Evolutionary conservation across 1,284 basidiomycete species (phyloP), one percentile per base, ranked within the genome.

Genomic region (Puccinia brachypodii): DNA sequence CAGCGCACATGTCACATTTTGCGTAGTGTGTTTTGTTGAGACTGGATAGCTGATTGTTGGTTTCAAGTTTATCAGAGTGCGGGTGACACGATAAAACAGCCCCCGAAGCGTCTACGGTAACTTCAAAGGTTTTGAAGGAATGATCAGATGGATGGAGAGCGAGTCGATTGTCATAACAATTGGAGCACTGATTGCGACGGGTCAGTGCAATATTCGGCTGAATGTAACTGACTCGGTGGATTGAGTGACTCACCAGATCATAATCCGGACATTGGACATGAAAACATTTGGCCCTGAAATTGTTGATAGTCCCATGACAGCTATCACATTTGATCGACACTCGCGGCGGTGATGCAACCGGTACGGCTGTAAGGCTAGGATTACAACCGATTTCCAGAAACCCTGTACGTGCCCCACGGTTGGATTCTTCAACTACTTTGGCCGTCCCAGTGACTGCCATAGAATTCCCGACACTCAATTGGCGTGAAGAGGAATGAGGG

Each of bases 1-100:
- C 87, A 16, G 86, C 83, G 86, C 93, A 95, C 6, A 94, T 85
- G 85, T 94, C 89, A 87, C 93, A 94, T 13, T 86, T 89, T 1
- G 92, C 92, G 78, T 86, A 85, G 84, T 94, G 92, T 36, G 66
- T 83, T 33, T 77, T 53, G 11, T 71, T 33, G 62, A 82, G 79
- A 16, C 28, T 7, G 7, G 22, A 13, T 33, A 28, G 44, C 58
- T 31, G 44, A 53, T 50, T 28, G 31, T 8, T 14, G 25, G 62
- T n/a, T 19, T 56, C 8, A 16, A 38, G n/a, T 16, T 28, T 28
- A 33, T 3, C 33, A 13, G 22, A 16, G n/a, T 25, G 40, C 38
- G 38, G 1, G 38, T 68, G 11, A 53, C 36, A 38, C 11, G 76
- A 53, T 38, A 38, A 2, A 36, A 58, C 68, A 28, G 33, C 68